phyloP scores from a whole-genome alignment of 129 eudicot species.

The Arctium lappa region DNA sequence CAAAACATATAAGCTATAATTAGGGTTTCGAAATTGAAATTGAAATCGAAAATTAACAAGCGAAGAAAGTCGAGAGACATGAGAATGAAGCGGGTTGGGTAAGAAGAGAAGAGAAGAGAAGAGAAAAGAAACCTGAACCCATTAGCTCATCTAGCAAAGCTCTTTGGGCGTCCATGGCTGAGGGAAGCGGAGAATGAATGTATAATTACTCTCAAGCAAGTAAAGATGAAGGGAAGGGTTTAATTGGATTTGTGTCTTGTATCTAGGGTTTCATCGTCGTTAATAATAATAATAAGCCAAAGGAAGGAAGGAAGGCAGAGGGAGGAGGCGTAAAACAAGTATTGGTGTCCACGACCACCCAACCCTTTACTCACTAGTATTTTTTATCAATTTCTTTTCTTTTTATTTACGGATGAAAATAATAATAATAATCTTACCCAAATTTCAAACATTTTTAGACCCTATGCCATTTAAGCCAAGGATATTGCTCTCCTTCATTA shows the following conservation, averaged over 20 bases:
- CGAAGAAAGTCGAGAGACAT: not conserved
- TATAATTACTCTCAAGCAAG: not conserved
- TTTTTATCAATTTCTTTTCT: no score
- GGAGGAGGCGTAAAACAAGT: constrained; percentile 6
- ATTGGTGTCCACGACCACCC: not conserved
- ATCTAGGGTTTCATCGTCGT: constrained; percentile 20
- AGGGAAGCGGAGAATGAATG: not conserved
- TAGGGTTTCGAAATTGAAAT: constrained; percentile 2
- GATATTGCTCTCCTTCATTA: no score
- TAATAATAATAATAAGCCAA: not conserved
- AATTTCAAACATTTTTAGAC: no score
- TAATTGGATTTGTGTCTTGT: constrained; percentile 4
- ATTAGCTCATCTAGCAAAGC: constrained; percentile 97
- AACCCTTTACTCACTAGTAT: no score
- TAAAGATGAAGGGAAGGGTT: not conserved
- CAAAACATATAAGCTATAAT: not conserved
- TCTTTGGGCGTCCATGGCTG: constrained; percentile 91
- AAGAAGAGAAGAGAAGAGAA: not conserved
- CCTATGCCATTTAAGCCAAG: no score
- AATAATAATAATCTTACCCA: no score
- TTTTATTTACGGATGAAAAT: no score
- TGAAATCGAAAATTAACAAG: not conserved
- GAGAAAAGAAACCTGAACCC: constrained; percentile 66
- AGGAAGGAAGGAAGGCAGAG: not conserved
- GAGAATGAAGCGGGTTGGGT: not conserved